Percentiles rank a stretch among this genome's conserved stretches.
Conservation (phyloP, 1,284 basidiomycete species). For the Boletellus deceptivus region DNA sequence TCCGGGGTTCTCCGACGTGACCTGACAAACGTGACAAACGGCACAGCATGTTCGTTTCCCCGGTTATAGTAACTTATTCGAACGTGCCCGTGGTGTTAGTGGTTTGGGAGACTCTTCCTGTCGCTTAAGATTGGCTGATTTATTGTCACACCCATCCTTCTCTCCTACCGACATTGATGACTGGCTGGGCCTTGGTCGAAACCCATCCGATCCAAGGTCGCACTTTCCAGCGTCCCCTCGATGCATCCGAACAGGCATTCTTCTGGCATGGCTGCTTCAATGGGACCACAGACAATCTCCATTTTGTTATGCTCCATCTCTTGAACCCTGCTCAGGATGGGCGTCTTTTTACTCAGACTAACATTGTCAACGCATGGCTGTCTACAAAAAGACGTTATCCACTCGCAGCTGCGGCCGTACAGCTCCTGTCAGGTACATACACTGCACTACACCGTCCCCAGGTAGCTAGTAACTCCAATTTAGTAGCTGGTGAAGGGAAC, state of each 20-base stretch:
- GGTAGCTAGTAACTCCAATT: neutral
- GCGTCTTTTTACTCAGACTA: neutral
- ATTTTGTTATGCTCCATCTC: conserved; percentile 3
- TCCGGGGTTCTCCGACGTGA: too few relatives aligned
- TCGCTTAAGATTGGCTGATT: too few relatives aligned
- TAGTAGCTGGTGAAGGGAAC: neutral
- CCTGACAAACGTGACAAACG: too few relatives aligned
- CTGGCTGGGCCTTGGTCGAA: neutral
- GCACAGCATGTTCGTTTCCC: too few relatives aligned
- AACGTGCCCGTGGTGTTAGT: too few relatives aligned
- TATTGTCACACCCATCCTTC: too few relatives aligned
- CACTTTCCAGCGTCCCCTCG: conserved; percentile 7
- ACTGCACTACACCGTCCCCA: neutral
- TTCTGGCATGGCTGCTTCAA: conserved; percentile 1
- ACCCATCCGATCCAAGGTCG: neutral
- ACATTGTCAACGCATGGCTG: neutral
- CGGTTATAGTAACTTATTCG: too few relatives aligned
- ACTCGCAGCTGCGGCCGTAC: neutral
- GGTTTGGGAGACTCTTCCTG: too few relatives aligned
- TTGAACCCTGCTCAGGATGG: neutral
- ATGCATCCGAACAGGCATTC: neutral
- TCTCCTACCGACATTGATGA: too few relatives aligned
- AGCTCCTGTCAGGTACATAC: neutral
- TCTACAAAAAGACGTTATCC: neutral
- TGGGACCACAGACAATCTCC: conserved; percentile 4